Percentiles rank a stretch among this genome's conserved stretches.
Conservation (phyloP, 495 filamentous ascomycete species). For the Xylaria telfairii region DNA sequence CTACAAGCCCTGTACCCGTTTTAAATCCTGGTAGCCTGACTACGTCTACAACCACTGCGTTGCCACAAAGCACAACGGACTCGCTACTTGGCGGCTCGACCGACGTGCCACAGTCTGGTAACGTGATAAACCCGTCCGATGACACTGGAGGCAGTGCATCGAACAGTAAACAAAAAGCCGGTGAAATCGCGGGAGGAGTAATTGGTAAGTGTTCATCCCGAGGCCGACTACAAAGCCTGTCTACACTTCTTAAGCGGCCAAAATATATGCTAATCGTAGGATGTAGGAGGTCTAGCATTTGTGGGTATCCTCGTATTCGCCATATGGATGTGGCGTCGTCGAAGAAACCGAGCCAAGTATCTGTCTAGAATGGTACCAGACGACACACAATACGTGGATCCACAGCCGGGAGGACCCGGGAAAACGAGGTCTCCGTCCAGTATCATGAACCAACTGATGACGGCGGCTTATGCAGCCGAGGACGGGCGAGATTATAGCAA, state of each 20-base stretch:
- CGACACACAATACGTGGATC: background rate
- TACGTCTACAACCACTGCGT: background rate
- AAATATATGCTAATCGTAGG: background rate
- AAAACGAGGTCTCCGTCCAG: constrained; percentile 16
- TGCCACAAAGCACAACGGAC: background rate
- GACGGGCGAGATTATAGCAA: background rate
- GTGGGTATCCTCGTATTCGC: background rate
- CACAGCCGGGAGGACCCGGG: background rate
- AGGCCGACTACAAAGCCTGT: background rate
- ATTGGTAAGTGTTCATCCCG: background rate
- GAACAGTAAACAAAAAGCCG: background rate
- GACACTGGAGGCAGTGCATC: background rate
- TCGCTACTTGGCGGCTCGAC: background rate
- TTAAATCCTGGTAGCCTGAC: background rate
- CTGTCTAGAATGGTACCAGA: background rate
- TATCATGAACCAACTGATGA: constrained; percentile 21
- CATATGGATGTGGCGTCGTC: constrained; percentile 9
- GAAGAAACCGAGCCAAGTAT: background rate
- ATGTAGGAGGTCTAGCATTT: constrained; percentile 11
- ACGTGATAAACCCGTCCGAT: background rate
- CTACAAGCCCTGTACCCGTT: background rate
- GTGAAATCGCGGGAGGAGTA: constrained; percentile 7
- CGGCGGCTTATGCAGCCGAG: constrained; percentile 16
- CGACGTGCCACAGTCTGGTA: background rate
- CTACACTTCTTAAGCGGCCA: too few relatives aligned